Evolutionary conservation across 1,139 yeast genomes (phyloP), one percentile per base, ranked within the genome.

Genomic region (Kodamaea sp.): DNA sequence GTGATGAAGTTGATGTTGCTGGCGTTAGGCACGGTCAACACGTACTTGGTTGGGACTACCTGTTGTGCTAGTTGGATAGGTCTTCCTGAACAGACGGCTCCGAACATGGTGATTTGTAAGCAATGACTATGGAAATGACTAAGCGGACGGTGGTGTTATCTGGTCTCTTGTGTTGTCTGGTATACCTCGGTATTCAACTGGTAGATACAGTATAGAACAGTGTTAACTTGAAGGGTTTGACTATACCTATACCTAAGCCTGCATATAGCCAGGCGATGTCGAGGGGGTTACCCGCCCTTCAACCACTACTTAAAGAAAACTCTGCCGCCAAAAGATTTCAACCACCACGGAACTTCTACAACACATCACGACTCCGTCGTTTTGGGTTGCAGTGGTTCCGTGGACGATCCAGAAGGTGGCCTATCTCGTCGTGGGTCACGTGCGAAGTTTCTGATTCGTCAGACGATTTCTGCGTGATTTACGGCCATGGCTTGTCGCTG

Each of bases 1-100:
- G 92, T 83, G 33, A 88, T 70, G 53, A 85, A 90, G 30, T 88
- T 81, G 24, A 83, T 70, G 39, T 70, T 72, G 15, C 80, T 66
- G 1, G 86, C 88, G 53, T 81, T 79, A 36, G 74, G 72, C 5
- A 83, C 70, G 29, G 64, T 66, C 35, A 81, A 68, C n/a, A 81
- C 82, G 48, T 73, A 83, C 48, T 82, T 80, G 42, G 72, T 73
- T 15, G 72, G 66, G 31, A 80, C 89, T 7, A 84, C 79, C 48
- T 81, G 90, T 43, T 70, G 64, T 2, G 80, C 80, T 38, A 74
- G 47, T 42, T 73, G 76, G 26, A 76, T 62, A 29, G 80, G 78
- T 50, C 80, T 63, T 24, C 80, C 80, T 23, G 79, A 74, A 55
- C 80, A 74, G 20, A 76, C 75, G 7, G 77, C 76, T 11, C 78